Base-by-base conservation (phyloP, 345 rosid genomes). In the Leavenworthia alabamica region DNA sequence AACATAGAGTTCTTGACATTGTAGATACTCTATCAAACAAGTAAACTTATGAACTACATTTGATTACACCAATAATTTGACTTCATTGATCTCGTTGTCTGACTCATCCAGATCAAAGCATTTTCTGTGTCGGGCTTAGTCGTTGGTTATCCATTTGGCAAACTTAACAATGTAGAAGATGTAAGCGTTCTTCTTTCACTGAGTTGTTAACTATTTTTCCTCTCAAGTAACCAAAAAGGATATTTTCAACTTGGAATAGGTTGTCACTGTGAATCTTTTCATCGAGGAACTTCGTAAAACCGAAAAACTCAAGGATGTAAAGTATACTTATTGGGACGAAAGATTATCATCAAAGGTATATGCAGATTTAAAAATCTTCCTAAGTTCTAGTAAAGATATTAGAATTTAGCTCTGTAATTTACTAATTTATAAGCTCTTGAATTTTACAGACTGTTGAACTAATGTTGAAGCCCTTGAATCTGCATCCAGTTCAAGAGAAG, bases 261-360 rank as follows among this genome's bases (percentile, higher is more conserved):
- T 73, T 59, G 40, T 75, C 32, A 81, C 60, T 56, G 76, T 86
- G 67, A 69, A 85, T 79, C 54, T 67, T 71, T 81, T 93, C 49
- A 68, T 89, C 1, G 90, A 89, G 5, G 83, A 89, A 4, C 86
- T 93, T 31, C 75, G 70, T 28, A 55, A 65, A 19, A 85, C 83
- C 0, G 84, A 81, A 56, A 82, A 80, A 66, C 84, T 89, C 23
- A 70, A 81, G 51, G 80, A 78, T 49, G 45, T 92, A 24, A 73
- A 79, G 39, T 92, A 80, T 66, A 80, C 86, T 0, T 86, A 75
- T 72, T 89, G 96, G 96, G 78, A 89, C 19, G 98, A 92, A 67
- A 47, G 73, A 15, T 82, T 77, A 73, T 83, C 97, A 32, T 78
- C 83, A 54, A 79, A 83, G 96, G 98, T 86, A 55, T n/a, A 71